Base-by-base conservation (phyloP, 106 monocot species). In the Allium sativum region DNA sequence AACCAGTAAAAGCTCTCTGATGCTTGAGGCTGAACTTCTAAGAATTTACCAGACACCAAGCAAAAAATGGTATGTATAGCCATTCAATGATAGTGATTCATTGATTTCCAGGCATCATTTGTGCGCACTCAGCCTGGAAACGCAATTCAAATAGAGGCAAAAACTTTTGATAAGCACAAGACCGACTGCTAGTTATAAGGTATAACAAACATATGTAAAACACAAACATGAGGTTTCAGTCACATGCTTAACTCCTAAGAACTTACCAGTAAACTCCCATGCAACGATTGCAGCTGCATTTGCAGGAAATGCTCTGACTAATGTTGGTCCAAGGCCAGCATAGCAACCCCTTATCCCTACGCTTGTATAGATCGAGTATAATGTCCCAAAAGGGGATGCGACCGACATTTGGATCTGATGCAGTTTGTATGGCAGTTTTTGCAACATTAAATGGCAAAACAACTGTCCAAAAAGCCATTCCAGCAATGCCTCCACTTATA, bases 361-460 rank as follows among this genome's bases (percentile, higher is more conserved):
- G 7, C 64, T 64, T n/a, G 31, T 40, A 40, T 64, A 64, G 15
- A 64, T 52, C 64, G 51, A 64, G 21, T 52, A 8, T 15, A 64
- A 51, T 21, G 64, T 64, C 40, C 45, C 21, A n/a, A 40, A 95
- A 74, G 42, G 95, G 90, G 61, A 84, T 96, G 51, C 87, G 73
- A 31, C 63, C 75, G 17, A 67, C 66, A 72, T 57, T 73, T 53
- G 66, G 42, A 55, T 79, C 72, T 56, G 76, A 54, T 12, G 78
- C 14, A 7, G 90, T 96, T 62, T 96, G 95, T 58, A 96, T 96
- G 19, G 90, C 47, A 56, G 95, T 96, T 78, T 96, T 96, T 40
- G 90, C 90, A 66, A 90, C 95, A 82, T 96, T 90, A 13, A 87
- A 58, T 44, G 95, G 95, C 52, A 96, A 79, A 68, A 87, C 84